Base-by-base conservation (phyloP, 2,329 filamentous ascomycete species). In the Fusarium paranaense region DNA sequence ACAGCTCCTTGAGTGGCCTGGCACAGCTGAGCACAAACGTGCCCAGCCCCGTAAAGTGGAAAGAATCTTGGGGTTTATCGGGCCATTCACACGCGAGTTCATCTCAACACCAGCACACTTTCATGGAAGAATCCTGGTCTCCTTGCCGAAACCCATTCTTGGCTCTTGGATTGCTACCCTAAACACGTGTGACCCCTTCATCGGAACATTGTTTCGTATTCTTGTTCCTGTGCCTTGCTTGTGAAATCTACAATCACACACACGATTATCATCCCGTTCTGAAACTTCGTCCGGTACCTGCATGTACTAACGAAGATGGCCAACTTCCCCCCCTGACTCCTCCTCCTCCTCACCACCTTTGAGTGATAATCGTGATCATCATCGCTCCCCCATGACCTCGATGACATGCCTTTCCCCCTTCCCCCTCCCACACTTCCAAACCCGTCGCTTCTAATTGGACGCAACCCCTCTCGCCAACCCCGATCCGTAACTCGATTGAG, bases 81-180 rank as follows among this genome's bases (percentile, higher is more conserved):
- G 59, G 35, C 65, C 72, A 74, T 58, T 74, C 62, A 74, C 58
- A 74, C 27, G 30, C 61, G 52, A 69, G 61, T 64, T 69, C 45
- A 37, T 54, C 57, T 58, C 60, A 71, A 73, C 64, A 71, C 47
- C 58, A 38, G 27, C 62, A 66, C 14, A 52, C 50, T 54, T 45
- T 50, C 60, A 56, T 56, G 18, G 2, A 37, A 11, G 14, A 37
- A 42, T n/a, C 54, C 38, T 30, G 14, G 35, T 32, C 14, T 20
- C 4, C 27, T 56, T 35, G 37, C 37, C 60, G 30, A 50, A 33
- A 45, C 42, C 47, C 37, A 11, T 35, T 20, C 10, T 50, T 22
- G 33, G 32, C 62, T 16, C 14, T 45, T 25, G 10, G 16, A 35
- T 32, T 68, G 32, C 72, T 75, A 75, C 72, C 72, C 69, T 75